Evolutionary conservation across 1,284 basidiomycete genomes (phyloP).

Genomic region (Boletus albobrunnescens): DNA sequence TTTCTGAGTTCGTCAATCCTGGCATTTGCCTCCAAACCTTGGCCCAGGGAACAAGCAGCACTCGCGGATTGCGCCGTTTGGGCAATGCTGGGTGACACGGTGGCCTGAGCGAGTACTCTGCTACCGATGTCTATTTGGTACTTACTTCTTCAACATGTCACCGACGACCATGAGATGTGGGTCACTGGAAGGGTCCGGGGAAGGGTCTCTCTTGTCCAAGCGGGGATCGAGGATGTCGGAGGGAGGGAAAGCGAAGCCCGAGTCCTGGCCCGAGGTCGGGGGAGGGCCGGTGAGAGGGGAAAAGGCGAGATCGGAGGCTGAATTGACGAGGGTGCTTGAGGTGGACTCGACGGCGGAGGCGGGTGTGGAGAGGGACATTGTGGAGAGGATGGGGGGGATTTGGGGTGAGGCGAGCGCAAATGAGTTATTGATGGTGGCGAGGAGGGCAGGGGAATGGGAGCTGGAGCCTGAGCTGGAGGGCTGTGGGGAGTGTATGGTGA

Average conservation of each 20-base stretch:
- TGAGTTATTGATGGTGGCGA: slow-evolving; percentile 13
- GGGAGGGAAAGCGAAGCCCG: slow-evolving; percentile 24
- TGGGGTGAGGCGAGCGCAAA: neutral
- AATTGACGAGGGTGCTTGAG: slow-evolving; percentile 16
- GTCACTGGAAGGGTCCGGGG: slow-evolving; percentile 27
- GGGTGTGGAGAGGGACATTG: slow-evolving; percentile 25
- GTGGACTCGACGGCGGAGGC: slow-evolving; percentile 43
- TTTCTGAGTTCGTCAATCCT: slow-evolving; percentile 47
- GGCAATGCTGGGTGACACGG: slow-evolving; percentile 39
- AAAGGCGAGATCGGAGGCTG: slow-evolving; percentile 25
- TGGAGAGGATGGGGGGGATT: slow-evolving; percentile 28
- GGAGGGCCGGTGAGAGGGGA: slow-evolving; percentile 18
- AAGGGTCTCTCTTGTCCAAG: slow-evolving; percentile 12
- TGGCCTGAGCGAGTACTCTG: slow-evolving; percentile 12
- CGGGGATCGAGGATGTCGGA: slow-evolving; percentile 23
- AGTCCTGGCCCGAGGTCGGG: slow-evolving; percentile 15
- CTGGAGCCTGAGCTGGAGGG: slow-evolving; percentile 31
- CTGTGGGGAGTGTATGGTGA: slow-evolving; percentile 18
- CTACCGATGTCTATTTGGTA: neutral
- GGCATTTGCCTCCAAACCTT: slow-evolving; percentile 42
- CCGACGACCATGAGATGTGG: slow-evolving; percentile 34
- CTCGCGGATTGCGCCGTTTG: slow-evolving; percentile 47
- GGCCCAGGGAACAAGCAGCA: slow-evolving; percentile 45
- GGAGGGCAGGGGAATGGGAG: slow-evolving; percentile 27
- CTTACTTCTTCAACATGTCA: slow-evolving; percentile 33